Evolutionary conservation across 768 basidiomycete genomes (phyloP), one percentile per base, ranked within the genome.

Genomic region (Paxillus involutus): DNA sequence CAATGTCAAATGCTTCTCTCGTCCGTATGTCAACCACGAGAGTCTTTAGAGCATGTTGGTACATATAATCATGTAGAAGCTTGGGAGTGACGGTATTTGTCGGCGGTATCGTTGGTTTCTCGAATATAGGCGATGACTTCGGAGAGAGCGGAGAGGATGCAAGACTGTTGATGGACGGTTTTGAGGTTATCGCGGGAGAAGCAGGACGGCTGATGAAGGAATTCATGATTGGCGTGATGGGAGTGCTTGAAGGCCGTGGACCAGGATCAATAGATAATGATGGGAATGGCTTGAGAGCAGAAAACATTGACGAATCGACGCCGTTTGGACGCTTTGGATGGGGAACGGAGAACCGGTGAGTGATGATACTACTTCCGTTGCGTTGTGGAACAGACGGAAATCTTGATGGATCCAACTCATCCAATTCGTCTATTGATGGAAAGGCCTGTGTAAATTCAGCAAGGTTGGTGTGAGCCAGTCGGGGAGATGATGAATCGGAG

Each of bases 11-110:
- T 45, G 89, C 88, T 10, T 80, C 84, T 30, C 91, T 79, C 16
- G 82, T 77, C n/a, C 95, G 80, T 17, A 94, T 83, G 67, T 97
- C 95, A 17, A 98, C 78, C 13, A 97, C 61, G 2, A 98, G 77
- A 3, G 92, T 81, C 48, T 82, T 81, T 51, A 76, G 62, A n/a
- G 72, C 69, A 6, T 68, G 64, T 39, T 75, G 68, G 56, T 81
- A 69, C 53, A 88, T 69, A 63, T 88, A 92, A 1, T 77, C 72
- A 41, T 76, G 70, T 32, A 94, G 71, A 10, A 82, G 79, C 53
- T 77, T 78, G 6, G 91, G 84, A 49, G 74, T 76, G 26, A 85
- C 80, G 3, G 79, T 76, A 55, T 85, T 88, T 13, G 78, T 82
- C 19, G 78, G 73, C 4, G 87, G 88, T 41, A 91, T 71, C n/a